Evolutionary conservation across 2,329 filamentous ascomycete species (phyloP), one percentile per base, ranked within the genome.

Genomic region (Monosporascus sp.): DNA sequence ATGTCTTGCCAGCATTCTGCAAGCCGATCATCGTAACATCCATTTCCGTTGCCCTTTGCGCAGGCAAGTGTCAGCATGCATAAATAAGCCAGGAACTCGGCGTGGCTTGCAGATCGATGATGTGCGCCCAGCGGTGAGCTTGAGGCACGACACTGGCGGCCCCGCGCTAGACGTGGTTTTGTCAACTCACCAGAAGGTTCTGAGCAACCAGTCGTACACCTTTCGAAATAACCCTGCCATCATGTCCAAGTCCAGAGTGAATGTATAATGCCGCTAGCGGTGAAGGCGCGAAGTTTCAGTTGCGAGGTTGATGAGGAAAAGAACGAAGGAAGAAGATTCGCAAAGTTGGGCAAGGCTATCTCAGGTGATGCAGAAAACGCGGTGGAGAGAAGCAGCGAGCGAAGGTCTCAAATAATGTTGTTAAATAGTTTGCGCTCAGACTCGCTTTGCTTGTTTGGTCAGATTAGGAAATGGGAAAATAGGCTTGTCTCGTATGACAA

Each of bases 21-120:
- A 99, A 78, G 24, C 94, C 94, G 71, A 99, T 93, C 88, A 99
- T 96, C 63, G 94, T 97, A 70, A 99, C 93, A 75, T 99, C 94
- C 92, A 99, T 97, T 78, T 99, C 94, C 62, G 92, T 96, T 63
- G 93, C 91, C 94, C 93, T 97, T 61, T 57, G 54, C 50, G 52
- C 47, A 45, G n/a, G 37, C 57, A 52, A 58, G 60, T 60, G 55
- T 61, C 55, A 62, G 59, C 45, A 51, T 54, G 51, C 37, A 48
- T 52, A 54, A 44, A 51, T 47, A 44, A 51, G 41, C 51, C 44
- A 51, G 38, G 50, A 24, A 40, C 53, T 50, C 47, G 51, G 48
- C 54, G 52, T 49, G 50, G 56, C 49, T 52, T 51, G 54, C 54
- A 57, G 56, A 52, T 55, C 53, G 55, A 26, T 51, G 51, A 55